These are phyloP conservation scores for Ustilago trichophora DNA, from an alignment of 1,284 basidiomycete genomes.

Conservation along the genomic window DNA sequence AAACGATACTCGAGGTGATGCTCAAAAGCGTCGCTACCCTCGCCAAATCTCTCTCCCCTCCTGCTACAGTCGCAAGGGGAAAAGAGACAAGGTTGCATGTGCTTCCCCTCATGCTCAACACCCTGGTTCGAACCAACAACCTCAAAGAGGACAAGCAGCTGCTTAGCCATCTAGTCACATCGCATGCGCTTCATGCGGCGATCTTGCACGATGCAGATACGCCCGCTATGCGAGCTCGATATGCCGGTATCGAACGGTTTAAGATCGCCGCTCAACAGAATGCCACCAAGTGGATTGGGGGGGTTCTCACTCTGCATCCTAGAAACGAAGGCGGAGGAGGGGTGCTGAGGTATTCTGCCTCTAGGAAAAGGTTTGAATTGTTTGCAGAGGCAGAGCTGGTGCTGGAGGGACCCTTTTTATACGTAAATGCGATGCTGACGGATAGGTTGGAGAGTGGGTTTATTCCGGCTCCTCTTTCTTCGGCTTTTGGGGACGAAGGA, in stretches of 20 bases:
- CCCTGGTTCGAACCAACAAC: neutral
- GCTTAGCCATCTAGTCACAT: constrained; percentile 69
- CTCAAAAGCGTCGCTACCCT: constrained; percentile 16
- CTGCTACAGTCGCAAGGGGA: neutral
- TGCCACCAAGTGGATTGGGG: constrained; percentile 76
- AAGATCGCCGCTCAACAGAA: constrained; percentile 84
- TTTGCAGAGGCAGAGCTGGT: neutral
- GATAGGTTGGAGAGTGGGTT: constrained; percentile 84
- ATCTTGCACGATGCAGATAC: constrained; percentile 75
- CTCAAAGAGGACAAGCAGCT: constrained; percentile 13
- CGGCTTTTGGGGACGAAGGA: neutral
- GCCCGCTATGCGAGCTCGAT: constrained; percentile 71
- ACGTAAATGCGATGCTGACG: constrained; percentile 81
- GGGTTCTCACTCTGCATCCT: constrained; percentile 72
- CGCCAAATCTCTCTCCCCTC: neutral
- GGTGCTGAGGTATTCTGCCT: constrained; percentile 66
- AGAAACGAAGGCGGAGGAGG: neutral
- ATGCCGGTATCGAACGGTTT: constrained; percentile 84
- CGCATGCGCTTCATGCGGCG: constrained; percentile 80
- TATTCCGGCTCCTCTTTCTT: constrained; percentile 75
- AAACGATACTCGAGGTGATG: constrained; percentile 2
- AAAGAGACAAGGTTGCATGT: neutral
- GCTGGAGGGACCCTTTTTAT: constrained; percentile 79
- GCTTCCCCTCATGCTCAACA: constrained; percentile 24
- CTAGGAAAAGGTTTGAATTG: constrained; percentile 69